Percentiles rank a stretch among this genome's conserved stretches.
phyloP scores from a whole-genome alignment of 2,329 filamentous ascomycete genomes.

The Cladosporium sp. region DNA sequence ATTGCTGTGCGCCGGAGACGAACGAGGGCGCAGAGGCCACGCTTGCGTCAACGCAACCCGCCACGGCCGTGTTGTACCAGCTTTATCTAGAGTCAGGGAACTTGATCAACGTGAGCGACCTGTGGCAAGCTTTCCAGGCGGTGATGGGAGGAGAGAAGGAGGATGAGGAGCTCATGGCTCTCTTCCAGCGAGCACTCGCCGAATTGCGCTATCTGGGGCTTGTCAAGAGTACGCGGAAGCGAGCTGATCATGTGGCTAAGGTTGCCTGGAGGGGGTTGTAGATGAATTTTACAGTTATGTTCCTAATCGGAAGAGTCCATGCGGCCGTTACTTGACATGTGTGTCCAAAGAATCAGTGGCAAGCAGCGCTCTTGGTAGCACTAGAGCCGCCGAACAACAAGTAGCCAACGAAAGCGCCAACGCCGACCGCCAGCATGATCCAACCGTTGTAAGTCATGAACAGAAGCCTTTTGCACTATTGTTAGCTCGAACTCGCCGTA shows the following conservation, averaged over 20 bases:
- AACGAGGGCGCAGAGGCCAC: slow-evolving; percentile 42
- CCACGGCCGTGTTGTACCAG: slow-evolving; percentile 71
- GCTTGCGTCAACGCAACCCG: slow-evolving; percentile 59
- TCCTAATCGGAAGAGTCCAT: too few relatives aligned
- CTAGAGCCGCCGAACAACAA: slow-evolving; percentile 70
- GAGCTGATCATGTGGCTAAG: slow-evolving; percentile 88
- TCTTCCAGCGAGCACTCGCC: slow-evolving; percentile 81
- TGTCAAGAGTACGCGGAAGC: slow-evolving; percentile 84
- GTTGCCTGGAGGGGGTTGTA: slow-evolving; percentile 72
- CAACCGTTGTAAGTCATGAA: slow-evolving; percentile 99
- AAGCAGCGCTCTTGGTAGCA: slow-evolving; percentile 81
- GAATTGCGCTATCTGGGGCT: slow-evolving; percentile 84
- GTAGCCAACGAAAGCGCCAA: slow-evolving; percentile 88
- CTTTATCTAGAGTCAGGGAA: slow-evolving; percentile 73
- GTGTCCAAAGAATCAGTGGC: slow-evolving; percentile 52
- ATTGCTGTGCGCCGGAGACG: slow-evolving; percentile 59
- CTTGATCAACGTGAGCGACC: slow-evolving; percentile 72
- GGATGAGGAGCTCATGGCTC: slow-evolving; percentile 47
- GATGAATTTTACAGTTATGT: slow-evolving; percentile 16
- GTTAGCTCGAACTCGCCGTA: background rate
- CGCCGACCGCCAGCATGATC: slow-evolving; percentile 87
- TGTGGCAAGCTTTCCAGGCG: slow-evolving; percentile 72
- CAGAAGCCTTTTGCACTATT: slow-evolving; percentile 68
- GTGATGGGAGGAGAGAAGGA: slow-evolving; percentile 49
- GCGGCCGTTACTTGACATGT: too few relatives aligned